These are phyloP conservation scores for Xylariaceae sp. DNA, from an alignment of 2,329 filamentous ascomycete species.

Conservation along the genomic window DNA sequence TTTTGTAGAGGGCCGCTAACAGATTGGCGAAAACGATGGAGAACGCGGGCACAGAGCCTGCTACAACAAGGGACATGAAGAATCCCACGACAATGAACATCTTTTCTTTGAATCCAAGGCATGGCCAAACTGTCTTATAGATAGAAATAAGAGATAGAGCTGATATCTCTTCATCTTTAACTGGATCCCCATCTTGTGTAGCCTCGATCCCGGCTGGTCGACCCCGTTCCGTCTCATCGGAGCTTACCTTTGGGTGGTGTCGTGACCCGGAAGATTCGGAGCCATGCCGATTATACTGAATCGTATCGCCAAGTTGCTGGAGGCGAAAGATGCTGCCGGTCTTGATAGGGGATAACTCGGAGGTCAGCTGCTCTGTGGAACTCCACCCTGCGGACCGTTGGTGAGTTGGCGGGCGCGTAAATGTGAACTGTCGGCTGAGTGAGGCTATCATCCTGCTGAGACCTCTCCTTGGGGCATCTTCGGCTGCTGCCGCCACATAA, in stretches of 20 bases:
- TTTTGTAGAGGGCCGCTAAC: conserved; percentile 71
- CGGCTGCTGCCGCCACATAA: background rate
- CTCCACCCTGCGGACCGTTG: conserved; percentile 1
- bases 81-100: conserved; percentile 65
- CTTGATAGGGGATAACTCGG: conserved; percentile 26
- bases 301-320: conserved; percentile 31
- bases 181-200: background rate
- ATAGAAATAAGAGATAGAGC: conserved; percentile 58
- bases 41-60: conserved; percentile 75
- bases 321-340: conserved; percentile 32
- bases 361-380: background rate
- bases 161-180: background rate
- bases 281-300: conserved; percentile 25
- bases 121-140: conserved; percentile 74
- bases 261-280: conserved; percentile 2
- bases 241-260: background rate
- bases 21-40: conserved; percentile 78
- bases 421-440: conserved; percentile 24
- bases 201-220: background rate
- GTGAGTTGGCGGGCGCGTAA: background rate
- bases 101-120: conserved; percentile 59
- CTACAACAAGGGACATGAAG: conserved; percentile 67
- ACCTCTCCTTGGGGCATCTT: conserved; percentile 12
- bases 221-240: background rate
- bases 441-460: conserved; percentile 21